These are phyloP conservation scores for Cornus controversa DNA, from an alignment of 148 eudicot species.

Conservation along the genomic window DNA sequence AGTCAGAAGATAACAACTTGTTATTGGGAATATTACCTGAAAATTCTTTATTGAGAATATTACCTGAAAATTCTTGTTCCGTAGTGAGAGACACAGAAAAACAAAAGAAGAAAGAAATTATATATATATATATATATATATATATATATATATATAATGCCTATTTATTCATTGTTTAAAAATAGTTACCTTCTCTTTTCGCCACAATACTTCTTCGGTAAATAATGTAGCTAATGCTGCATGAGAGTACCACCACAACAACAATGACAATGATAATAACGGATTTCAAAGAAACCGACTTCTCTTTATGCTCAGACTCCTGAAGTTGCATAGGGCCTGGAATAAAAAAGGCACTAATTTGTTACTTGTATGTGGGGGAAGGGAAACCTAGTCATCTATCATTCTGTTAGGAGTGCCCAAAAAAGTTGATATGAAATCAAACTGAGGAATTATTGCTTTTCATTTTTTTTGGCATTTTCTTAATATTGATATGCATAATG, in stretches of 20 bases:
- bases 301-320: background rate
- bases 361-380: too few species aligned
- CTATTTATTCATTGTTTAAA: too few species aligned
- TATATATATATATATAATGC: too few species aligned
- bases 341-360: too few species aligned
- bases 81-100: too few species aligned
- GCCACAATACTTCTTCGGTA: background rate
- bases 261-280: background rate
- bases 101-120: too few species aligned
- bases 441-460: too few species aligned
- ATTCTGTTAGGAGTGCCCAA: background rate
- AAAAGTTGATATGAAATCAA: background rate
- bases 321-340: background rate
- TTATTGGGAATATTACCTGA: background rate
- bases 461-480: too few species aligned
- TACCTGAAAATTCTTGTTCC: background rate
- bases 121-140: too few species aligned
- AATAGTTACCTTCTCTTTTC: background rate
- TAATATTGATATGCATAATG: too few species aligned
- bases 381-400: background rate
- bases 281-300: background rate
- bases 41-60: too few species aligned
- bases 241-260: background rate
- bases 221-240: background rate
- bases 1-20: background rate